Evolutionary conservation across 352 stramenopile genomes (phyloP).

Genomic region (Phytopythium mirpurense): DNA sequence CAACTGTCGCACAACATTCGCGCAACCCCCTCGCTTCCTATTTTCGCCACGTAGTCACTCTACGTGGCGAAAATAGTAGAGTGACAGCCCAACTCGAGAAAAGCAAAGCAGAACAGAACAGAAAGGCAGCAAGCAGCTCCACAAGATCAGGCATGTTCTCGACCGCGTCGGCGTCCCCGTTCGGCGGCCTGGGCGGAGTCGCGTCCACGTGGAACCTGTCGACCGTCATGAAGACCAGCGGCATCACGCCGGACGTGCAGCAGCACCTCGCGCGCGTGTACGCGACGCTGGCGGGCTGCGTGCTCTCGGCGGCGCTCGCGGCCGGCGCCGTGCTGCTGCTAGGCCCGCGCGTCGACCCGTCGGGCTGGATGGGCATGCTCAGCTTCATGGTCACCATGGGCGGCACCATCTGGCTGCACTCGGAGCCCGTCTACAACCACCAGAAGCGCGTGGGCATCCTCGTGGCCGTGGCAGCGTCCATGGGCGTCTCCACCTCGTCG

Average conservation of each 20-base stretch:
- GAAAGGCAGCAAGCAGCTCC: slow-evolving; percentile 1
- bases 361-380: slow-evolving; percentile 33
- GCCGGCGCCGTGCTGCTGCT: slow-evolving; percentile 33
- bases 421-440: slow-evolving; percentile 49
- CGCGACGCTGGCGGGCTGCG: slow-evolving; percentile 51
- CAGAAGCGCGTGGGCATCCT: slow-evolving; percentile 62
- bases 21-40: slow-evolving; percentile 3
- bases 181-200: slow-evolving; percentile 8
- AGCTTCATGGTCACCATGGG: slow-evolving; percentile 38
- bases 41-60: background rate
- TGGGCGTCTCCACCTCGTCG: slow-evolving; percentile 65
- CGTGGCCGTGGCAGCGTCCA: slow-evolving; percentile 55
- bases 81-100: too few relatives aligned
- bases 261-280: slow-evolving; percentile 70
- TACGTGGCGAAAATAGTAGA: too few relatives aligned
- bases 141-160: slow-evolving; percentile 26
- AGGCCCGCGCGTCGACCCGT: slow-evolving; percentile 27
- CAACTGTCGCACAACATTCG: slow-evolving; percentile 6
- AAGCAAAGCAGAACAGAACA: background rate
- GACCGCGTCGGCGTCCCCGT: slow-evolving; percentile 7
- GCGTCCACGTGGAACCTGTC: slow-evolving; percentile 35
- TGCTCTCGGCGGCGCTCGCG: slow-evolving; percentile 47
- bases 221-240: slow-evolving; percentile 67
- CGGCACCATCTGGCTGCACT: slow-evolving; percentile 56
- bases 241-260: slow-evolving; percentile 59